Percentiles rank a stretch among this genome's conserved stretches.
These are phyloP conservation scores for Actinidia arguta DNA, from an alignment of 179 eudicot species.

Conservation along the genomic window DNA sequence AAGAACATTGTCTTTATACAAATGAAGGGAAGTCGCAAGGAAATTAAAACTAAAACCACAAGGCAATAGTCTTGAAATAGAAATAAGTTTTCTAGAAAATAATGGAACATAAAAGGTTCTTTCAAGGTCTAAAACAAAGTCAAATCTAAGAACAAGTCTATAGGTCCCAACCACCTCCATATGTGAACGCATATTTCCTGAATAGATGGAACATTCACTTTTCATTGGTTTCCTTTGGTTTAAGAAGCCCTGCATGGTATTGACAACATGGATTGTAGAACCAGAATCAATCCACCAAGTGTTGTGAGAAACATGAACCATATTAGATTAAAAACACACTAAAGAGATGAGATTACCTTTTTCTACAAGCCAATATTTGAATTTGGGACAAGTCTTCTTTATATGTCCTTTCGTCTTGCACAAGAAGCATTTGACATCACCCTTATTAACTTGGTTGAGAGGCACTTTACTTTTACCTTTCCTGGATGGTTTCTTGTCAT, in stretches of 20 bases:
- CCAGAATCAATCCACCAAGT: too few species aligned
- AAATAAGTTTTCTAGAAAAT: constrained; percentile 18
- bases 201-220: constrained; percentile 18
- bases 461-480: too few species aligned
- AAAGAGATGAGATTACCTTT: constrained; percentile 14
- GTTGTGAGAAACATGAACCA: too few species aligned
- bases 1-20: too few species aligned
- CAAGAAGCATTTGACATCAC: too few species aligned
- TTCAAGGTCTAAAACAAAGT: constrained; percentile 20
- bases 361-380: neutral
- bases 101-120: constrained; percentile 16
- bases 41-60: too few species aligned
- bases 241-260: too few species aligned
- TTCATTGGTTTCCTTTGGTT: constrained; percentile 6
- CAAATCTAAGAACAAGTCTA: constrained; percentile 16
- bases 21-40: too few species aligned
- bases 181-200: constrained; percentile 27
- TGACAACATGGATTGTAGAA: too few species aligned
- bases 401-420: constrained; percentile 18
- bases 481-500: too few species aligned
- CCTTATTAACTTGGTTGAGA: too few species aligned
- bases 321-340: neutral
- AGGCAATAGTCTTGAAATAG: constrained; percentile 28
- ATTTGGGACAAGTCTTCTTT: constrained; percentile 4
- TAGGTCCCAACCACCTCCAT: constrained; percentile 31